Evolutionary conservation across 139 green algal species (phyloP).

Genomic region (Chlamydomonas sp.): DNA sequence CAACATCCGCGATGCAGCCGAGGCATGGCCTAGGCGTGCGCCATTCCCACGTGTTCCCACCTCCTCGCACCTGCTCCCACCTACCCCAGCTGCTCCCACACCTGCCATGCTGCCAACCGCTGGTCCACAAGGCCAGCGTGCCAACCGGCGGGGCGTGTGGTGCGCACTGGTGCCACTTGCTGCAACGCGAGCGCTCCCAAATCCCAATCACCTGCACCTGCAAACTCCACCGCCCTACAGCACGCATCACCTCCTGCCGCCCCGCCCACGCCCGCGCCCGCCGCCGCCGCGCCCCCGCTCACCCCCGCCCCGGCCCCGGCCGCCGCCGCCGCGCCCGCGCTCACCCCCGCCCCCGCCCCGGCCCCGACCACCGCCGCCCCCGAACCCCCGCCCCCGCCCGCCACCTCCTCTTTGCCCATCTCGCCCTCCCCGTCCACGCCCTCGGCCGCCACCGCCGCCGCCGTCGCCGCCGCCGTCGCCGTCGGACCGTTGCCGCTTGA

Average conservation of each 20-base stretch:
- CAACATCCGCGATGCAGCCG: no score
- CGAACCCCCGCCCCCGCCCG: neutral
- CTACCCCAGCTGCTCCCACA: no score
- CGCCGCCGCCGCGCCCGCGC: neutral
- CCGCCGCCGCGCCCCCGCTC: no score
- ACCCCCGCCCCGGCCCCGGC: neutral
- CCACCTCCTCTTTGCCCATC: neutral
- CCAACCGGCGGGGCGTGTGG: no score
- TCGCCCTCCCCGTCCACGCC: neutral
- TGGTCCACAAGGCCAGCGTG: no score
- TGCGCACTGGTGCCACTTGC: no score
- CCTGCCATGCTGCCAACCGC: no score
- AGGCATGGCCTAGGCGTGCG: no score
- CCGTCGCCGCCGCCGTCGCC: neutral
- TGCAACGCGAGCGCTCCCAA: no score
- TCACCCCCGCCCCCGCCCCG: neutral
- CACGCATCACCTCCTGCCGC: neutral
- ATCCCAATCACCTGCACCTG: no score
- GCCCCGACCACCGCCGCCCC: slow-evolving; percentile 3
- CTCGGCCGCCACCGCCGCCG: neutral
- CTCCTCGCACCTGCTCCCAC: no score
- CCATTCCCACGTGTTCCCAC: no score
- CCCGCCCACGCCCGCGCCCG: neutral
- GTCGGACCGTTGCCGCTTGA: neutral
- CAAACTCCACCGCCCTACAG: neutral